Evolutionary conservation across 352 stramenopile species (phyloP), one percentile per base, ranked within the genome.

Genomic region (Pythium plurisporium): DNA sequence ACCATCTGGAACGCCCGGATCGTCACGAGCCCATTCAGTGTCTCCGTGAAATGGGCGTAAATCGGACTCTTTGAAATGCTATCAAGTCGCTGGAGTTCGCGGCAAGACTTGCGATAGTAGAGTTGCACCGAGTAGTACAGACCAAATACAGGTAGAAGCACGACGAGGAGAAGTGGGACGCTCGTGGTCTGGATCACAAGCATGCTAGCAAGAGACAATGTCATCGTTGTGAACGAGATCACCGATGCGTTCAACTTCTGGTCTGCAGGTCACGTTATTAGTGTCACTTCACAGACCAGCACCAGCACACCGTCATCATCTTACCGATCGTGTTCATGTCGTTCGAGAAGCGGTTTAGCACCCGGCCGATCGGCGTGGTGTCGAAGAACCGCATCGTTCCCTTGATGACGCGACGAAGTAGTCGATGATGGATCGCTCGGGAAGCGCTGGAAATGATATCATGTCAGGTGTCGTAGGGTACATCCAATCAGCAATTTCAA

Each of bases 41-140:
- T 98, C 68, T 99, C 88, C 1, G 79, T 89, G 34, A 98, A 87
- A 55, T 97, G 79, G 4, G 85, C 76, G 70, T 98, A 98, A 27
- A 99, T 82, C 6, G 95, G 96, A 33, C 81, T 76, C 38, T 77
- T 76, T 5, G 75, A 74, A 23, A 82, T 74, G 25, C 68, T 79
- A 48, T 93, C 83, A 5, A 87, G 58, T 0, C 77, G 76, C 47
- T 89, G 72, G 25, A 89, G 54, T 29, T 87, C 72, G n/a, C 90
- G 74, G 25, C 79, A 86, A 12, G 80, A 87, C 47, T 78, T 73
- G 5, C 62, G 51, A 54, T 91, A 95, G 55, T 73, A 89, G n/a
- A 67, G 34, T 52, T 89, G 82, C 29, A 88, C 72, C n/a, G 62
- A 47, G 9, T 77, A 60, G 62, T 92, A 96, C 45, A 82, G 67